Base-by-base conservation (phyloP, 768 basidiomycete species). In the Naganishia vaughanmartiniae region DNA sequence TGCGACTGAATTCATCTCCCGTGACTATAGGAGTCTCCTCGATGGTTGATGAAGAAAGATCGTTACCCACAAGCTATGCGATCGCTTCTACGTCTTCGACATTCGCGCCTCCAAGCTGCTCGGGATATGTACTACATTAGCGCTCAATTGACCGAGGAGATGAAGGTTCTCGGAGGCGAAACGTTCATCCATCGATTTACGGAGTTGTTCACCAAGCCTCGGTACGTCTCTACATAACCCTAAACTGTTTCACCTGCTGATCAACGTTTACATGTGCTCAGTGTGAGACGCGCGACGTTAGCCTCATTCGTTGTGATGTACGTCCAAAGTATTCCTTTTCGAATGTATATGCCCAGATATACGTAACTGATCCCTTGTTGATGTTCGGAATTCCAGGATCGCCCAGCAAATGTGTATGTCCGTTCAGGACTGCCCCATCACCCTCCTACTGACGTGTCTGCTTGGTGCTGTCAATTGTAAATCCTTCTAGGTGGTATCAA, bases 21-120 rank as follows among this genome's bases (percentile, higher is more conserved):
- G 33, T 15, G 15, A 34, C 9, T 53, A 42, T 42, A 60, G 54
- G 63, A 65, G 60, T 79, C 78, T 6, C 81, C 81, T 12, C 75
- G 82, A 65, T 84, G 81, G 83, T 73, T 82, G 54, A 82, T 84
- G 79, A 83, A 83, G 74, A 78, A 82, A 67, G 69, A 71, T 45
- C 74, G 78, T 58, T 81, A 82, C 75, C 71, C 57, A n/a, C 72
- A 83, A 24, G 83, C 46, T n/a, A 53, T 36, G 48, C 46, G 65
- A 54, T 81, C 81, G 19, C 77, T 83, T 74, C 69, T 75, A 46
- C 76, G 76, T 46, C 76, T 84, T 5, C 76, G 83, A 31, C 72
- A 76, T 68, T 76, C 77, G 31, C 75, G 75, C n/a, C 74, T 84
- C 39, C 82, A 82, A 58, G 80, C 83, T 26, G 83, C 83, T 17